A percentile compares a stretch with the other conserved stretches of the same genome.
phyloP scores from a whole-genome alignment of 1,284 basidiomycete species.

The Athelia sp. region DNA sequence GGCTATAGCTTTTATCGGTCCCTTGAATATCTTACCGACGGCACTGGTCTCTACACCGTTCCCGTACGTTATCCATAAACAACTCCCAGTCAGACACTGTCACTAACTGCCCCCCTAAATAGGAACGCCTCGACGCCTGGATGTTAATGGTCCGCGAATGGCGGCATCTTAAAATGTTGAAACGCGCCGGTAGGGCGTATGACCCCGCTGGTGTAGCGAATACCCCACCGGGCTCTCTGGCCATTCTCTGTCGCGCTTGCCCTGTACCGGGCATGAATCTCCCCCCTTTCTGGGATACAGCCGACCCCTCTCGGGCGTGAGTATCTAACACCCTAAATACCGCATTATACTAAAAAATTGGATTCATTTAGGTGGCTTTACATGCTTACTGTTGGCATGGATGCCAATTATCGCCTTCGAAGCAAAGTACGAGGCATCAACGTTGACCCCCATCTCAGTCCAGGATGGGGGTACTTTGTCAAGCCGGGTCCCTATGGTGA shows the following conservation, averaged over 20 bases:
- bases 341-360: background rate
- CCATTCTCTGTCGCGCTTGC: background rate
- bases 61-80: background rate
- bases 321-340: background rate
- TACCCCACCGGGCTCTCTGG: background rate
- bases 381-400: constrained; percentile 6
- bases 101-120: background rate
- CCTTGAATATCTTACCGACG: constrained; percentile 9
- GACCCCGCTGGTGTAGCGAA: background rate
- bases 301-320: background rate
- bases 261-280: background rate
- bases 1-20: constrained; percentile 11
- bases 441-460: background rate
- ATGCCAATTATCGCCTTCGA: constrained; percentile 8
- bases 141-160: background rate
- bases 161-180: background rate
- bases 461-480: background rate
- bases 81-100: background rate
- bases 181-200: background rate
- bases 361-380: background rate
- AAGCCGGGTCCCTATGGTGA: background rate
- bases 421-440: constrained; percentile 1
- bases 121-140: constrained; percentile 18
- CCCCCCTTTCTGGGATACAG: background rate
- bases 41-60: background rate